A percentile compares a stretch with the other conserved stretches of the same genome.
Evolutionary conservation across 345 rosid genomes (phyloP).

Genomic region (Boechera stricta): DNA sequence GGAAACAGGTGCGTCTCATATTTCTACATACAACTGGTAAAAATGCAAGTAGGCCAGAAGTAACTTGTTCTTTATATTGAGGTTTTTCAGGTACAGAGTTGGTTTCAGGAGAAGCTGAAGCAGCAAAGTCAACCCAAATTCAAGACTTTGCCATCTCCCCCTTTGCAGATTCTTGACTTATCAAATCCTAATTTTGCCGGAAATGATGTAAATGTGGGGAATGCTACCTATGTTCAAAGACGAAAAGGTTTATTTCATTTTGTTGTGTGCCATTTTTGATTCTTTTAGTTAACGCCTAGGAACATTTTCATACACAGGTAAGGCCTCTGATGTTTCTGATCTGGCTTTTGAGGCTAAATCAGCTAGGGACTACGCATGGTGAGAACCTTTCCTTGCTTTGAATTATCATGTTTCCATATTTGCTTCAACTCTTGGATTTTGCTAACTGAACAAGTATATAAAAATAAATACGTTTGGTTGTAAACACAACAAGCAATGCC

Average conservation of each 20-base stretch:
- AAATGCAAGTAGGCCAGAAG: not conserved
- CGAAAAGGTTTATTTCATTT: conserved; percentile 52
- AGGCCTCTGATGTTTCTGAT: conserved; percentile 56
- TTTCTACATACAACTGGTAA: not conserved
- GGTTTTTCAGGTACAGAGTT: conserved; percentile 59
- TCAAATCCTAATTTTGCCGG: conserved; percentile 40
- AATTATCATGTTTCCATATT: not conserved
- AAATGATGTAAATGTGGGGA: conserved; percentile 18
- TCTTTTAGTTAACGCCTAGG: not conserved
- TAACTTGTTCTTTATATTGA: conserved; percentile 17
- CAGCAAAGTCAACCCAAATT: conserved; percentile 32
- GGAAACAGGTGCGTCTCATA: conserved; percentile 62
- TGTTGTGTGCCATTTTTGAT: conserved; percentile 17
- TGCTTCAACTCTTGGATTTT: not conserved
- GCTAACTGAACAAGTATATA: conserved; percentile 11
- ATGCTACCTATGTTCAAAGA: conserved; percentile 36
- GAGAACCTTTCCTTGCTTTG: conserved; percentile 38
- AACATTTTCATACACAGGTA: conserved; percentile 33
- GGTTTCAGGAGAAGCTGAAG: conserved; percentile 66
- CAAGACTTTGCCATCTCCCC: conserved; percentile 42
- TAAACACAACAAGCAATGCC: not conserved
- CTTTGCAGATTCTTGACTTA: conserved; percentile 43
- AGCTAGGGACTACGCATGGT: conserved; percentile 77
- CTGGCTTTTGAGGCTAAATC: conserved; percentile 83
- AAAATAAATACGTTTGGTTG: conserved; percentile 11